Base-by-base conservation (phyloP, 208 protist genomes). In the Entamoeba dispar region DNA sequence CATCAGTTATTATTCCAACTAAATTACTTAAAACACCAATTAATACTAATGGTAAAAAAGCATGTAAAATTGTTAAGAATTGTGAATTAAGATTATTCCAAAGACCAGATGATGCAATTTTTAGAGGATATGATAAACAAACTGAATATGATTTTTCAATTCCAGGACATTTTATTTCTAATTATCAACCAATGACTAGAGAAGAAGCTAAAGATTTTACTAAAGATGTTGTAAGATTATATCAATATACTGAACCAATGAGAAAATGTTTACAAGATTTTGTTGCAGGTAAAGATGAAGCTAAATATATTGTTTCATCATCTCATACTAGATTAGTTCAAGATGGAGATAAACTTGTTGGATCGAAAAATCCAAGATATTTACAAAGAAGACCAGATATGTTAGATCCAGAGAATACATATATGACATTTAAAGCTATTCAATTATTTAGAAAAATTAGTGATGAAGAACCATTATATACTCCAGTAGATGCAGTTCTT, bases 61-160 rank as follows among this genome's bases (percentile, higher is more conserved):
- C 92, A 7, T 19, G 93, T 50, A 96, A 96, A 50, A 43, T 95
- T 10, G 50, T 91, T n/a, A 91, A 91, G 38, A 96, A 96, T 92
- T 55, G 15, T 50, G 95, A 96, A 86, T 95, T 91, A 38, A 47
- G 95, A n/a, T 94, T 95, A 34, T 96, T 96, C 95, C 95, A 95
- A 92, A 38, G 95, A 27, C 95, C 95, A 43, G 95, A 96, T 69
- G 95, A 96, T 57, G 93, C 93, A 27, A 38, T 95, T 17, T 49
- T 94, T 49, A 93, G 92, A 55, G 95, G 95, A n/a, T 55, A 50
- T 49, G 95, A 95, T 92, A 92, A 93, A 55, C 15, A 93, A 50
- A 91, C 92, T 92, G 94, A 94, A 61, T 10, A 27, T n/a, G 92
- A 93, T 49, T 47, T 94, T 22, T 77, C 92, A 69, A 15, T 27